These are phyloP conservation scores for Rhododendron henanense DNA, from an alignment of 148 eudicot species.

Conservation along the genomic window DNA sequence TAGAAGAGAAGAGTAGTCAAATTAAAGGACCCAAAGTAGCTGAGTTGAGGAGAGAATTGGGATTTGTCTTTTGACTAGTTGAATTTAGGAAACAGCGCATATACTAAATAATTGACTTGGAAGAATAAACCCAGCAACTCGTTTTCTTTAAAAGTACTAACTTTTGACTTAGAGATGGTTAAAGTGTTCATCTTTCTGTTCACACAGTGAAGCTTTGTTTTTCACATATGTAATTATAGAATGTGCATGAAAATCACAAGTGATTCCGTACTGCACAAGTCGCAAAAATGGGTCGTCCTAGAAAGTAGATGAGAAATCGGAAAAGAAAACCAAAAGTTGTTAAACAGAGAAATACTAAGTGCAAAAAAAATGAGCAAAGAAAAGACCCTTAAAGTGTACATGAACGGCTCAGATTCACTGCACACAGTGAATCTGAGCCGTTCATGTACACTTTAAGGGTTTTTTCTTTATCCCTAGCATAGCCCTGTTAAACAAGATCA, in stretches of 20 bases:
- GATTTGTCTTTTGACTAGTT: conserved; percentile 4
- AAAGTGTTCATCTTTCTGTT: neutral
- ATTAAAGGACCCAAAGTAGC: neutral
- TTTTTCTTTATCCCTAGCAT: too few relatives aligned
- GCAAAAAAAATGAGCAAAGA: too few relatives aligned
- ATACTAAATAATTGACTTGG: neutral
- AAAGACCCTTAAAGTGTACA: too few relatives aligned
- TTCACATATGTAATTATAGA: neutral
- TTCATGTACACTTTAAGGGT: too few relatives aligned
- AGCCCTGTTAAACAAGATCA: neutral
- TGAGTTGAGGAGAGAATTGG: conserved; percentile 7
- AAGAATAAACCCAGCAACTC: neutral
- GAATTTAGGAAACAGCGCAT: neutral
- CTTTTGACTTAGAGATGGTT: conserved; percentile 11
- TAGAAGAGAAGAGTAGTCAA: neutral
- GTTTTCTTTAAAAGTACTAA: neutral
- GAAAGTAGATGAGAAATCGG: neutral
- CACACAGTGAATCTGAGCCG: too few relatives aligned
- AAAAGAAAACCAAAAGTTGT: neutral
- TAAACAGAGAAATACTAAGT: too few relatives aligned
- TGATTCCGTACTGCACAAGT: neutral
- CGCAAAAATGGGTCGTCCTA: neutral
- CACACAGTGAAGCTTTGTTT: neutral
- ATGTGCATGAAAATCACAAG: neutral
- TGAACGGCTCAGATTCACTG: too few relatives aligned